Conservation (phyloP, 2,329 filamentous ascomycete genomes). For the Neofusicoccum sp. region DNA sequence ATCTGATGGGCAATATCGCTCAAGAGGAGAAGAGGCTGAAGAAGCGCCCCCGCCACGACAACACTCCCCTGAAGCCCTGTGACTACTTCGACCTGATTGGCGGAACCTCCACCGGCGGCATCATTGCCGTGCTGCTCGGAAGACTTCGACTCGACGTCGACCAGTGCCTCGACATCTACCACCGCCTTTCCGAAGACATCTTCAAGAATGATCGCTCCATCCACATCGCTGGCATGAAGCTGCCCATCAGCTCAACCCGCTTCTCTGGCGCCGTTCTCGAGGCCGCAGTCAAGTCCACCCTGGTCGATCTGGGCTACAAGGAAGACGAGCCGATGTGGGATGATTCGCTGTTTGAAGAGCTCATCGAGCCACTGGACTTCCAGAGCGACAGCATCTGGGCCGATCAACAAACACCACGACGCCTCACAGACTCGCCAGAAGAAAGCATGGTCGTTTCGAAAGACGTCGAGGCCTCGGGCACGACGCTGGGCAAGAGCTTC, state of each 20-base stretch:
- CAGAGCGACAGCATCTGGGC: constrained; percentile 37
- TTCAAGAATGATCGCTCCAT: constrained; percentile 39
- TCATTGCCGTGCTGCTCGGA: constrained; percentile 42
- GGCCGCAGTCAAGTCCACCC: constrained; percentile 35
- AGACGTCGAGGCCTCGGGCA: background rate
- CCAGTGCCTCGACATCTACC: constrained; percentile 38
- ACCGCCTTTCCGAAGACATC: constrained; percentile 36
- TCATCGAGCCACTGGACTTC: constrained; percentile 25
- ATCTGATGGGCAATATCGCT: constrained; percentile 40
- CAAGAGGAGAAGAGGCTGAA: constrained; percentile 38
- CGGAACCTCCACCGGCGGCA: constrained; percentile 41
- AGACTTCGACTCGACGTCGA: constrained; percentile 37
- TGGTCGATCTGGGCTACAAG: constrained; percentile 32
- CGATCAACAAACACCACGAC: constrained; percentile 25
- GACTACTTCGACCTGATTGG: constrained; percentile 44
- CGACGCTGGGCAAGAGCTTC: background rate
- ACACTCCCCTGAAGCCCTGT: constrained; percentile 34
- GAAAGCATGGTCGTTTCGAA: background rate
- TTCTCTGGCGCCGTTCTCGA: constrained; percentile 39
- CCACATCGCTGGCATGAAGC: constrained; percentile 34
- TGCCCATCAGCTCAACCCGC: constrained; percentile 35
- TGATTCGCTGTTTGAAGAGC: constrained; percentile 38
- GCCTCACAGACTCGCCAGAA: constrained; percentile 29
- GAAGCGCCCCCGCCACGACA: constrained; percentile 27
- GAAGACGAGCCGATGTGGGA: constrained; percentile 42